Evolutionary conservation across 148 eudicot genomes (phyloP).

Genomic region (Vaccinium corymbosum): DNA sequence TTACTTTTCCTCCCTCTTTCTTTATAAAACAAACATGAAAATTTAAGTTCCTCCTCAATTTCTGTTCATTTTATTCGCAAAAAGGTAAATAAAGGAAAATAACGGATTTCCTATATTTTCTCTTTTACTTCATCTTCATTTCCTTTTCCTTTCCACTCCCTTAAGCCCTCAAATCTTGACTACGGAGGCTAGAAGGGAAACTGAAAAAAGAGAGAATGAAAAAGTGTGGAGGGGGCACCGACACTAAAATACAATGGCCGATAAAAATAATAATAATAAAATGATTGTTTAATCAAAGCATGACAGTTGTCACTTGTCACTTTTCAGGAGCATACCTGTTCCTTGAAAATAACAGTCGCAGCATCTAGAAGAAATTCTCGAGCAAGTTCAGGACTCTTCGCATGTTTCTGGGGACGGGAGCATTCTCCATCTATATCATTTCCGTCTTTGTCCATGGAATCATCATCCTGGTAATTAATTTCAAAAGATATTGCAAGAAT

Average conservation of each 20-base stretch:
- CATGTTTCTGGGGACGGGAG: slow-evolving; percentile 98
- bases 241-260: not conserved
- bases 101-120: not conserved
- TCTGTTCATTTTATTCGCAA: not conserved
- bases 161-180: not conserved
- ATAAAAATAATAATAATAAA: too few species aligned
- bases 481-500: not conserved
- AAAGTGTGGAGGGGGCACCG: not conserved
- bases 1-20: not conserved
- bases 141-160: not conserved
- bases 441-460: slow-evolving; percentile 91
- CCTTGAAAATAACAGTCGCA: slow-evolving; percentile 96
- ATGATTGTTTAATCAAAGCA: slow-evolving; percentile 2
- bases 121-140: not conserved
- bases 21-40: not conserved
- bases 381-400: slow-evolving; percentile 99
- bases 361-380: slow-evolving; percentile 97
- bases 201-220: too few species aligned
- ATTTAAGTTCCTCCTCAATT: not conserved
- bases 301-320: not conserved
- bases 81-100: not conserved
- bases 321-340: slow-evolving; percentile 58
- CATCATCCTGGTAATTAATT: slow-evolving; percentile 69
- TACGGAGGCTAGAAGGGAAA: not conserved
- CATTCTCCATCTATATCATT: slow-evolving; percentile 95